Evolutionary conservation across 371 early-diverging fungal species (phyloP).

Genomic region (Capniomyces stellatus): DNA sequence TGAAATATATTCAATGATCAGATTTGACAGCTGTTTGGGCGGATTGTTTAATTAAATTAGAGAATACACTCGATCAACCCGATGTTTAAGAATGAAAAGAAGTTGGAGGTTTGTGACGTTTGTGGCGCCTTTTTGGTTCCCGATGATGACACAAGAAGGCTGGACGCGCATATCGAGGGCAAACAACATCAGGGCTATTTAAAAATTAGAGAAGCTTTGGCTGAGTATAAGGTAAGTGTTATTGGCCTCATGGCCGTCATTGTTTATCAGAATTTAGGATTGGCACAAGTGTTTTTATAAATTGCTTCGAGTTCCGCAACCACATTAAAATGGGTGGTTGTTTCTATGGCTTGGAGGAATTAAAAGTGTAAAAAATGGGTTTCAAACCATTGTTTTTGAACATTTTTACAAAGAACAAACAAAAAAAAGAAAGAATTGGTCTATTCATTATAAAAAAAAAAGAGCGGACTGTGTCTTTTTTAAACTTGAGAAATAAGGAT

Average conservation of each 20-base stretch:
- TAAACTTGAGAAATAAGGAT: no score
- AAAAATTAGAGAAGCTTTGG: constrained; percentile 59
- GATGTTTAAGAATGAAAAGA: constrained; percentile 49
- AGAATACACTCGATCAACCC: constrained; percentile 44
- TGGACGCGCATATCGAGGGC: constrained; percentile 74
- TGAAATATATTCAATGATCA: no score
- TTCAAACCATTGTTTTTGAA: no score
- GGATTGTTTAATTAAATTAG: constrained; percentile 14
- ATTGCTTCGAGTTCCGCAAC: no score
- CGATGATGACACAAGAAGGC: constrained; percentile 56
- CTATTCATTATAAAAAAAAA: no score
- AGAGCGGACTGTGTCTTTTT: no score
- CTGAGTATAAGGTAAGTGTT: constrained; percentile 38
- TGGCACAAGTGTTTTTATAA: not conserved
- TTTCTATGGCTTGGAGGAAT: no score
- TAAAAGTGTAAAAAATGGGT: no score
- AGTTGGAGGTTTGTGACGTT: constrained; percentile 71
- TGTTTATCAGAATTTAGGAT: not conserved
- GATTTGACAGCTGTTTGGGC: not conserved
- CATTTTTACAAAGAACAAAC: no score
- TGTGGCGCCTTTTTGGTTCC: constrained; percentile 80
- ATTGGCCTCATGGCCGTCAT: not conserved
- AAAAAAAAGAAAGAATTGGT: no score
- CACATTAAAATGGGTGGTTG: no score
- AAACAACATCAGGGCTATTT: constrained; percentile 79